Evolutionary conservation across 208 protist genomes (phyloP), one percentile per base, ranked within the genome.

Genomic region (Leishmania guyanensis): DNA sequence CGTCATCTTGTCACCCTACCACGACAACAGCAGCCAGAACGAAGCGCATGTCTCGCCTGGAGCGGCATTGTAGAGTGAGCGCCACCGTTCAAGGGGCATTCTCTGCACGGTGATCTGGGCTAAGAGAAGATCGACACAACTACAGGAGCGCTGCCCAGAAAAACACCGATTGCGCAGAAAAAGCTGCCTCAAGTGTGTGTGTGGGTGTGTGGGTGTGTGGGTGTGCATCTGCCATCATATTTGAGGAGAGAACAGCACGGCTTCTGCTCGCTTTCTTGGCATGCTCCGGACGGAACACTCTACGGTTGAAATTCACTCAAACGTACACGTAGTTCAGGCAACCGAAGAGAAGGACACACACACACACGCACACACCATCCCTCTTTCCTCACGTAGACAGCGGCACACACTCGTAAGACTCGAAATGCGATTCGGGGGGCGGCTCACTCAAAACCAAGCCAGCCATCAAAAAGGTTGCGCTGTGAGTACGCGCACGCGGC

Each of bases 401-500:
- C 43, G 43, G 22, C 70, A 10, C 22, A 75, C 48, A 58, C 29
- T 8, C 70, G 70, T 22, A 12, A 17, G 17, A 36, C 9, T 3
- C 3, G 20, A 5, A 46, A 17, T 29, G 39, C 39, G 33, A 12
- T 46, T 48, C 5, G 39, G 39, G 51, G 20, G 20, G 66, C 22
- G 39, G 12, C 33, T 9, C 20, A 9, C 33, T 9, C 66, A 29
- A 20, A 10, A 2, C 29, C 51, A 43, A 86, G 74, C 17, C 75
- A 65, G 10, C 66, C 39, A 26, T 72, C 66, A 72, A 51, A 51
- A 58, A 6, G 46, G 69, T 29, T 79, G 73, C 58, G 91, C 62
- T 5, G 86, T 84, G 3, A 94, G 54, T 39, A 93, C 70, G 17
- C 89, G 86, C 16, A 92, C 78, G 12, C 82, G 75, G 20, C 86